Base-by-base conservation (phyloP, 768 basidiomycete species). In the Calvatia gigantea region DNA sequence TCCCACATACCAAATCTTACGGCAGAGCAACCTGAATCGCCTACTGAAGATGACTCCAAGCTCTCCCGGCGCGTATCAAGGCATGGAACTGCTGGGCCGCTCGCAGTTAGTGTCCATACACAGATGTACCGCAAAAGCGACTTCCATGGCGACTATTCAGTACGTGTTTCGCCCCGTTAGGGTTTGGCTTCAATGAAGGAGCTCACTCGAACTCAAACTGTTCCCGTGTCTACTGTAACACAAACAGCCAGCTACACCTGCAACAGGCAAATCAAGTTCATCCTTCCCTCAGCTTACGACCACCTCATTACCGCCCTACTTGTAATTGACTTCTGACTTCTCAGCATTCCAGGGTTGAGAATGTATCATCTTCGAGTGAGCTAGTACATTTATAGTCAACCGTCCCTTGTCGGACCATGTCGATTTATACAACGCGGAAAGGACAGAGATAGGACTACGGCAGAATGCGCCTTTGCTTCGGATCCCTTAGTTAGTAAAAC, bases 71-170 rank as follows among this genome's bases (percentile, higher is more conserved):
- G 58, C 38, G 39, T 41, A 32, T 44, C 58, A 51, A 51, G 45
- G 52, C 48, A 60, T 27, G n/a, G 37, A 43, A 31, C 58, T 46
- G 21, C 29, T 17, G 14, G 59, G 19, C 25, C 57, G 19, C 55
- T 68, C 15, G 57, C 64, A 5, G 65, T 75, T 21, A 71, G 65
- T 38, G 65, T 74, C 5, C 69, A 74, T 28, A 72, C 67, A 33
- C 70, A 71, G 46, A 69, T 69, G 1, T 60, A 69, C 41, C 64
- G 68, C 17, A 70, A 65, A 56, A 60, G 68, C 9, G 71, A 73
- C 58, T 71, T 69, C 21, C 66, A 62, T 57, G 49, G 62, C n/a
- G 48, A 62, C 39, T 56, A 60, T 43, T 50, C 61, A 39, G 65
- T 65, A 46, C 25, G 62, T 38, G 28, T 47, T n/a, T 61, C 19